Evolutionary conservation across 1,284 basidiomycete genomes (phyloP).

Genomic region (Quambalaria eucalypti): DNA sequence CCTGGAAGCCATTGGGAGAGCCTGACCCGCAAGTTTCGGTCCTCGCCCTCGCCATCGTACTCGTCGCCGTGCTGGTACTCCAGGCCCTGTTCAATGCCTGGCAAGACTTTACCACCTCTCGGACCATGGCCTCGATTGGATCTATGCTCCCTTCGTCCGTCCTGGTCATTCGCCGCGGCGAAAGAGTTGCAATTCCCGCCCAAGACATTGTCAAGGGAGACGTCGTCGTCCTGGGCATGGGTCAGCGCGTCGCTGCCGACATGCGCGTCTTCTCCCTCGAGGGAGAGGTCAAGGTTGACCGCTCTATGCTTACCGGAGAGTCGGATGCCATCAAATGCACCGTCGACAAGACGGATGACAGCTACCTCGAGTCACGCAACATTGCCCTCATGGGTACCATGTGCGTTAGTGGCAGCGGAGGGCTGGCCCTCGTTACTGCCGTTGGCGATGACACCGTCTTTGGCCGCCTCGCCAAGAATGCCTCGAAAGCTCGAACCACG

Average conservation of each 20-base stretch:
- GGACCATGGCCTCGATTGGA: conserved; percentile 51
- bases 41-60: conserved; percentile 50
- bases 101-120: conserved; percentile 38
- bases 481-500: conserved; percentile 42
- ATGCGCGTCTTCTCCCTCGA: conserved; percentile 49
- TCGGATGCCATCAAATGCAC: conserved; percentile 55
- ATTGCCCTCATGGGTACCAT: conserved; percentile 60
- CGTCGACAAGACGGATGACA: conserved; percentile 54
- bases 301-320: conserved; percentile 58
- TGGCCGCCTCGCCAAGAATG: conserved; percentile 45
- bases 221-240: conserved; percentile 53
- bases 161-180: conserved; percentile 58
- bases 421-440: conserved; percentile 54
- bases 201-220: conserved; percentile 62
- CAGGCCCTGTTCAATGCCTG: conserved; percentile 52
- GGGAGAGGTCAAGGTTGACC: conserved; percentile 56
- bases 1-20: conserved; percentile 54
- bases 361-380: conserved; percentile 53
- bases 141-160: conserved; percentile 53
- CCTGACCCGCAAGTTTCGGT: conserved; percentile 52
- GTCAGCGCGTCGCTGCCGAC: conserved; percentile 51
- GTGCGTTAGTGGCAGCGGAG: conserved; percentile 55
- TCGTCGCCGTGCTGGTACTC: conserved; percentile 50
- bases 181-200: conserved; percentile 56
- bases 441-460: conserved; percentile 57